Evolutionary conservation across 2,329 filamentous ascomycete species (phyloP), one percentile per base, ranked within the genome.

Genomic region (Trichoderma afroharzianum): DNA sequence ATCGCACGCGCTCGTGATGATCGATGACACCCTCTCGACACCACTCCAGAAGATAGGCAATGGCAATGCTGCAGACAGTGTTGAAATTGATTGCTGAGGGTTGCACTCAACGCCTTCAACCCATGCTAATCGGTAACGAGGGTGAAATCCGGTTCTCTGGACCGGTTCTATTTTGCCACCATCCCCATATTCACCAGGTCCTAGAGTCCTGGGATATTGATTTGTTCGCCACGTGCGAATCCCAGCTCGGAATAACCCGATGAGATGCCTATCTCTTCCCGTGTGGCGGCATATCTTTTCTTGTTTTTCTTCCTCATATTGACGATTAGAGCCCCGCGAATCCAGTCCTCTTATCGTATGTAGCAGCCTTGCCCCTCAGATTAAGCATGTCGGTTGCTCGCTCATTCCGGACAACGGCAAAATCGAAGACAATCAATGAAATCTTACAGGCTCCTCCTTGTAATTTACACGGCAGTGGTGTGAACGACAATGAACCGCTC

Each of bases 401-500:
- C 21, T 24, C 62, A 36, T 12, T 47, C 33, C 18, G 33, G 18
- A 36, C 21, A 18, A 2, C 21, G 18, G 9, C 33, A 30, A 68
- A 63, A 32, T 39, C 26, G 50, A 30, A 11, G 15, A 24, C 21
- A n/a, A 57, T 57, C 30, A 58, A 21, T 30, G 53, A 59, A 68
- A 68, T 68, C 64, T 63, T 55, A 70, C 59, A 70, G 28, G 30
- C 26, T 21, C 30, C 21, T 70, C 67, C 67, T 39, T 24, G 30
- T 63, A 63, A 50, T 57, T 30, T 63, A 70, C 68, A 70, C 68
- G 30, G 68, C 11, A 50, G 36, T 55, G 39, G n/a, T 39, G 39
- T 53, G 67, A 18, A 14, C 15, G n/a, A 28, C 30, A 53, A 11
- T 6, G 9, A 30, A 11, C 26, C 21, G 57, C 43, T 61, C 33